Evolutionary conservation across 2,329 filamentous ascomycete species (phyloP).

Genomic region (Cercospora sp.): DNA sequence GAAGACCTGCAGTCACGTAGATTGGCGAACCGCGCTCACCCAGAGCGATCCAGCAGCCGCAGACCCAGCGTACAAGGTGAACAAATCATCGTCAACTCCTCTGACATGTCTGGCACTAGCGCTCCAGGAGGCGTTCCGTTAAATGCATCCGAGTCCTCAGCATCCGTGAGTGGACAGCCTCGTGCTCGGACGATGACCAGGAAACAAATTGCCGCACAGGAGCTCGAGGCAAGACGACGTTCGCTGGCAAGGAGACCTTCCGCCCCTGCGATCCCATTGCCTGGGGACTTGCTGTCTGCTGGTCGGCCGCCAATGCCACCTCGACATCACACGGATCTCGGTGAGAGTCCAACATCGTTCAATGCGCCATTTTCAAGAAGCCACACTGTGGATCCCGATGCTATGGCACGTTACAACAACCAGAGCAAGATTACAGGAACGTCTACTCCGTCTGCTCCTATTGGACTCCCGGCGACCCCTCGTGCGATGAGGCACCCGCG

Average conservation of each 20-base stretch:
- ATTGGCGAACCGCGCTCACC: conserved; percentile 29
- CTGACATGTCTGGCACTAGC: conserved; percentile 7
- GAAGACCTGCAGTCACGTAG: conserved; percentile 39
- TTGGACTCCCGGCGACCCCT: conserved; percentile 87
- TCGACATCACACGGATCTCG: conserved; percentile 42
- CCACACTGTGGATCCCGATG: conserved; percentile 63
- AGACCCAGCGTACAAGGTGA: conserved; percentile 18
- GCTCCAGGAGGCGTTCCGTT: conserved; percentile 7
- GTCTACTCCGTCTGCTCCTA: conserved; percentile 55
- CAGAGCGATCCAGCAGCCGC: conserved; percentile 27
- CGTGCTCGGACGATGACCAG: conserved; percentile 34
- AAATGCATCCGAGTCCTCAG: conserved; percentile 19
- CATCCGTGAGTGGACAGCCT: conserved; percentile 12
- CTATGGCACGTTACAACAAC: conserved; percentile 41
- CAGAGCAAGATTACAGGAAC: conserved; percentile 39
- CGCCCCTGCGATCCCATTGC: conserved; percentile 76
- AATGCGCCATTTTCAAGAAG: conserved; percentile 54
- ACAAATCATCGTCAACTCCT: conserved; percentile 6
- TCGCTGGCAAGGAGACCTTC: conserved; percentile 79
- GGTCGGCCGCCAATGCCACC: conserved; percentile 41
- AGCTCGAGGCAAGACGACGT: conserved; percentile 83
- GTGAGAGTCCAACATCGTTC: conserved; percentile 47
- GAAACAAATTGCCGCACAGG: conserved; percentile 62
- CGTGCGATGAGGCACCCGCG: conserved; percentile 83
- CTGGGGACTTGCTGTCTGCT: conserved; percentile 52